Evolutionary conservation across 2,329 filamentous ascomycete genomes (phyloP), one percentile per base, ranked within the genome.

Genomic region (Trichoderma polysporum): DNA sequence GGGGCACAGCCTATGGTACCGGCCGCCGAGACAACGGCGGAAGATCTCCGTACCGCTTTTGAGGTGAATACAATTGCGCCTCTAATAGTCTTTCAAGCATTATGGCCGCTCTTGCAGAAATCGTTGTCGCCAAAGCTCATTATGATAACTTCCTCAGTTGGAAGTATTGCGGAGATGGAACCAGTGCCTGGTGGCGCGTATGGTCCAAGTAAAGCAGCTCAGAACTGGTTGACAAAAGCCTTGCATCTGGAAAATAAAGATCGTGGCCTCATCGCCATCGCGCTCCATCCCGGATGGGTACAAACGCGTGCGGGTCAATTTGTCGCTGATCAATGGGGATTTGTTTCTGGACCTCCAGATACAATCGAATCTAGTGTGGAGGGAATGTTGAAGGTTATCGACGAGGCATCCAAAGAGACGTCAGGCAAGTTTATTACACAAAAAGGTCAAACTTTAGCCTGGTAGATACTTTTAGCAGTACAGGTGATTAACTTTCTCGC

Each of bases 21-120:
- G 1, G 74, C 78, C 0, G 59, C 70, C 4, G 70, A 74, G 25
- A 79, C 60, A 29, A 77, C 71, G 4, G 70, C 71, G 4, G 70
- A 69, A 2, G 78, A 81, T 52, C 69, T 85, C 37, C 73, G 75
- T 7, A 68, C 76, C 1, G 76, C 81, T 8, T 77, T 83, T 66
- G 75, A 82, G 9, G 73, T 81, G 52, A 86, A 86, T 69, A 76
- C 80, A 0, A 75, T 82, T 25, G 78, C 75, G 1, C 79, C 79
- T 0, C 69, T 81, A 2, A 70, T 72, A 13, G 72, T 80, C 0
- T 76, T 74, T 56, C 78, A 79, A 62, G 80, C 77, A 0, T 68
- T 77, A 2, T 74, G 73, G 70, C 74, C 78, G 0, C 72, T 83
- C 0, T 70, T 85, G 27, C 68, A 75, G n/a, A 74, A 69, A 58